Percentiles rank a stretch among this genome's conserved stretches.
Conservation (phyloP, 139 green algal species). For the Volvox reticuliferus region DNA sequence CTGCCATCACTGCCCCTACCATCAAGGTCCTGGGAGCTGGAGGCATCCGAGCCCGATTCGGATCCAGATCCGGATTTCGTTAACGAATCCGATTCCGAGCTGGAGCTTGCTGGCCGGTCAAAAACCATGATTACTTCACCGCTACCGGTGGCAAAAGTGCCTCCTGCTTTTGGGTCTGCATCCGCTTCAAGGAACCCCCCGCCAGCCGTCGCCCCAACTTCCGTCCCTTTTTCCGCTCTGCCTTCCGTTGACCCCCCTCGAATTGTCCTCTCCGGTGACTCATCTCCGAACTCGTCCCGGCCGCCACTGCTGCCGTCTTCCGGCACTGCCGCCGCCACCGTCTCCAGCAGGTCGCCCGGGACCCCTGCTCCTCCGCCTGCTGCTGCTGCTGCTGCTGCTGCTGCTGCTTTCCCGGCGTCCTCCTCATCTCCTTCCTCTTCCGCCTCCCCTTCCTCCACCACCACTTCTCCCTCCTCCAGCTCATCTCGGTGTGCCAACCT, state of each 20-base stretch:
- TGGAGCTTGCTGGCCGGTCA: background rate
- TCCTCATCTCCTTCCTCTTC: background rate
- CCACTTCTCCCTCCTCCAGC: background rate
- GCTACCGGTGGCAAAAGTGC: background rate
- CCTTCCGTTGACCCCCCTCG: too few species aligned
- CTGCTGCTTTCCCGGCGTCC: background rate
- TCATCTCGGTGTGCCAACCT: background rate
- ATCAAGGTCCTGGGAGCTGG: background rate
- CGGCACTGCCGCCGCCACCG: background rate
- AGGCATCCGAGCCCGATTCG: background rate
- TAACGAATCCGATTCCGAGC: background rate
- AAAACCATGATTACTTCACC: conserved; percentile 38
- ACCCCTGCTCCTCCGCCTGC: too few species aligned
- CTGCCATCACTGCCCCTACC: background rate
- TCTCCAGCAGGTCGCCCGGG: too few species aligned
- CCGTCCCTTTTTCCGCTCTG: background rate
- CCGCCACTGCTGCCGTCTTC: background rate
- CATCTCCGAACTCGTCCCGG: too few species aligned
- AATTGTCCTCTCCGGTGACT: too few species aligned
- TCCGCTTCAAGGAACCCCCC: background rate
- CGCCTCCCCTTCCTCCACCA: background rate
- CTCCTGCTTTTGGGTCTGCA: background rate
- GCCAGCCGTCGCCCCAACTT: background rate
- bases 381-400: background rate
- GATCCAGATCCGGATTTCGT: background rate